phyloP scores from a whole-genome alignment of 2,329 filamentous ascomycete species.

The Penicillium freii region DNA sequence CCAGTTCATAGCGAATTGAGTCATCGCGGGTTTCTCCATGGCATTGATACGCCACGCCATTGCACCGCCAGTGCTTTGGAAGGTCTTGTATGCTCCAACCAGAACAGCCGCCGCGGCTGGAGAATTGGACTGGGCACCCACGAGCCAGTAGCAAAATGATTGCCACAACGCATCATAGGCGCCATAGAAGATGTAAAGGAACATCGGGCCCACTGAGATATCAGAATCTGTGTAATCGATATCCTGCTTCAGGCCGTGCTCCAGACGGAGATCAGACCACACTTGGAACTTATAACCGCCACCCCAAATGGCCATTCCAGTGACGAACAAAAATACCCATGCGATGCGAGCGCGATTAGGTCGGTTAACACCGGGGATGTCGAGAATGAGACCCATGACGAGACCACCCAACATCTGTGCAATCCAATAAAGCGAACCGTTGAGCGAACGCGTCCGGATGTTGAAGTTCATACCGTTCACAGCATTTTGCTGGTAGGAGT shows the following conservation, averaged over 20 bases:
- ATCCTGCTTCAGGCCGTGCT: constrained; percentile 43
- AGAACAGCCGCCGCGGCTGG: constrained; percentile 44
- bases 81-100: constrained; percentile 50
- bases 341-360: constrained; percentile 49
- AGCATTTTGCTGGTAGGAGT: constrained; percentile 57
- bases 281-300: constrained; percentile 66
- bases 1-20: constrained; percentile 50
- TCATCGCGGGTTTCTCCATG: constrained; percentile 36
- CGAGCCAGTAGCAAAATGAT: constrained; percentile 62
- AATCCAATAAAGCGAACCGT: constrained; percentile 56
- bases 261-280: constrained; percentile 50
- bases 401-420: constrained; percentile 57
- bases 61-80: constrained; percentile 46
- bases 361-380: constrained; percentile 45
- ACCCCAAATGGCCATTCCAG: constrained; percentile 57
- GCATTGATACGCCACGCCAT: constrained; percentile 50
- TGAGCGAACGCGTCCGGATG: constrained; percentile 56
- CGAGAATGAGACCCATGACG: constrained; percentile 40
- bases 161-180: constrained; percentile 68
- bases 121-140: constrained; percentile 48
- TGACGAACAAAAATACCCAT: constrained; percentile 49
- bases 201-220: constrained; percentile 61
- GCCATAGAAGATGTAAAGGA: constrained; percentile 70
- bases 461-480: constrained; percentile 58
- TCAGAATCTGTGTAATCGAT: constrained; percentile 50